Conservation (phyloP, 345 rosid species). For the Schrenkiella parvula region DNA sequence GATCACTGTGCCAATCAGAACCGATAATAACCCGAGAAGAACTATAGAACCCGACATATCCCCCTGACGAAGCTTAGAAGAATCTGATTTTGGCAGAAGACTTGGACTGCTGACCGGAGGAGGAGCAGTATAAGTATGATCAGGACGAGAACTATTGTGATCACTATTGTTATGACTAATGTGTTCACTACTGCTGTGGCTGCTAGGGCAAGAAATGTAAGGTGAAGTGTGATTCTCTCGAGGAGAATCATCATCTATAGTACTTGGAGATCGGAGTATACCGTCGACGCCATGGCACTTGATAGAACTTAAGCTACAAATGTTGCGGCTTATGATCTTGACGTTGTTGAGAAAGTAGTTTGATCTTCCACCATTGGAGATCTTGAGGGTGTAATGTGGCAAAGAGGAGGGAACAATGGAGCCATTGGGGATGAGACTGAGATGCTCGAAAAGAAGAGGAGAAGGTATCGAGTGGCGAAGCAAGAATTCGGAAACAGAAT, state of each 20-base stretch:
- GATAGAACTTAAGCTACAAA: conserved; percentile 61
- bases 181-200: conserved; percentile 8
- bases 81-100: conserved; percentile 20
- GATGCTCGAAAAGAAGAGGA: conserved; percentile 60
- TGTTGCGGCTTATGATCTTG: conserved; percentile 50
- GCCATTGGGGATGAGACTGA: conserved; percentile 54
- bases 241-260: conserved; percentile 6
- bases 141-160: not conserved
- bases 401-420: conserved; percentile 51
- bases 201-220: conserved; percentile 35
- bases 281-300: conserved; percentile 77
- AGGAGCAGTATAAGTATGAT: conserved; percentile 5
- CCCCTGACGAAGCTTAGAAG: conserved; percentile 1
- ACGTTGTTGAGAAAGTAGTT: conserved; percentile 56
- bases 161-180: not conserved
- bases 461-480: conserved; percentile 73
- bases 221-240: conserved; percentile 25
- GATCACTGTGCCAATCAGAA: not conserved
- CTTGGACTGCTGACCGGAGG: conserved; percentile 7
- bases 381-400: conserved; percentile 42
- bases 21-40: not conserved
- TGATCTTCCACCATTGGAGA: conserved; percentile 52
- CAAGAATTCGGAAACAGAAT: conserved; percentile 46
- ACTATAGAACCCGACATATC: not conserved
- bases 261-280: conserved; percentile 28